Percentiles rank a stretch among this genome's conserved stretches.
phyloP scores from a whole-genome alignment of 2,329 filamentous ascomycete species.

The Colletotrichum tabaci region DNA sequence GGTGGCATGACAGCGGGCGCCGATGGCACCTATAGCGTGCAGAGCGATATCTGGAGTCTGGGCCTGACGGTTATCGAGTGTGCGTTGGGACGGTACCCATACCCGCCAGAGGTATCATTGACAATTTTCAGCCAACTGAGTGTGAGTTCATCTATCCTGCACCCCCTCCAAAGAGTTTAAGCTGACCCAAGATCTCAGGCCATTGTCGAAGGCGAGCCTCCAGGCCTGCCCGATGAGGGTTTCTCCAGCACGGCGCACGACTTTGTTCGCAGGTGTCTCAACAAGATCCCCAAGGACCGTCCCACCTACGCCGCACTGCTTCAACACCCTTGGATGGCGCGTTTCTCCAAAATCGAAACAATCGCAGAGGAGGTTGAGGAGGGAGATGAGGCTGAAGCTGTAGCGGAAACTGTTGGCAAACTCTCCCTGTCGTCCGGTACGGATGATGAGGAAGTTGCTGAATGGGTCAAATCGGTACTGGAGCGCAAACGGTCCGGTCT shows the following conservation, averaged over 20 bases:
- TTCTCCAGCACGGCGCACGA: slow-evolving; percentile 86
- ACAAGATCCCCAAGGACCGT: slow-evolving; percentile 92
- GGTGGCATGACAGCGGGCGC: slow-evolving; percentile 82
- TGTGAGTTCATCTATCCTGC: slow-evolving; percentile 71
- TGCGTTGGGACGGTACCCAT: slow-evolving; percentile 93
- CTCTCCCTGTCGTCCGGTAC: slow-evolving; percentile 58
- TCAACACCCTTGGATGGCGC: slow-evolving; percentile 88
- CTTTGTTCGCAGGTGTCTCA: slow-evolving; percentile 90
- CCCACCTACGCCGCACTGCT: slow-evolving; percentile 94
- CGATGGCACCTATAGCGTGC: slow-evolving; percentile 94
- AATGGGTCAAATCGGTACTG: slow-evolving; percentile 84
- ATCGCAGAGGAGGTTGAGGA: slow-evolving; percentile 81
- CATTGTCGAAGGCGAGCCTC: slow-evolving; percentile 97
- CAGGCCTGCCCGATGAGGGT: slow-evolving; percentile 82
- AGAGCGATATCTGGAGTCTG: slow-evolving; percentile 98
- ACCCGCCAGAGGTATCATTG: slow-evolving; percentile 96
- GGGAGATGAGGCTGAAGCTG: slow-evolving; percentile 62
- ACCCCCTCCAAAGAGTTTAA: slow-evolving; percentile 1
- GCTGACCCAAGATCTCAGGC: slow-evolving; percentile 71
- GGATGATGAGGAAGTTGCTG: slow-evolving; percentile 85
- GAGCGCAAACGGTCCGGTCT: slow-evolving; percentile 74
- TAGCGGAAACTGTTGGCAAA: slow-evolving; percentile 61
- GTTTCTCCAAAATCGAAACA: slow-evolving; percentile 81
- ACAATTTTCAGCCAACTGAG: slow-evolving; percentile 98
- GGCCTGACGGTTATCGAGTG: slow-evolving; percentile 97